Base-by-base conservation (phyloP, 2,329 filamentous ascomycete genomes). In the Neofusicoccum ribis region DNA sequence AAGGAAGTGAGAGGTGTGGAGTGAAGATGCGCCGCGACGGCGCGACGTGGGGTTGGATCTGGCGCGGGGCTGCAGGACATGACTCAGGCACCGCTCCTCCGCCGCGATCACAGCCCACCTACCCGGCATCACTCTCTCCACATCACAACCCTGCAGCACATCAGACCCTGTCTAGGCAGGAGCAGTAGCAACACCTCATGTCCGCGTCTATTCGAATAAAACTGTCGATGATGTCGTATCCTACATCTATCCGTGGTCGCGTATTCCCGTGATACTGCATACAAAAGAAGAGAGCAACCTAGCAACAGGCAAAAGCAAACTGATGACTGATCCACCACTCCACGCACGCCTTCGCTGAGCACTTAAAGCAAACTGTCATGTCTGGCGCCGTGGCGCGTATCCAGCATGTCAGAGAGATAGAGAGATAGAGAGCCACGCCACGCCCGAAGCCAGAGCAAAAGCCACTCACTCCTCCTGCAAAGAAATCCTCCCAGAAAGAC, bases 241-340 rank as follows among this genome's bases (percentile, higher is more conserved):
- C n/a, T 60, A 60, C 56, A 60, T 60, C 56, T 47, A 60, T 47
- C 43, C 56, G 17, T 60, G 56, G 31, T 60, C 56, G 56, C 43
- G 56, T 60, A 37, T 60, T 37, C 43, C 56, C 56, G 56, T 60
- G 41, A 60, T 31, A 47, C 27, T 44, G 20, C 17, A 5, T 31
- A 31, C 20, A 5, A 17, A 46, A 46, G 14, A 59, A 31, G 23
- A 44, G 15, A 31, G 23, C 23, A 11, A 14, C 6, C 23, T 14
- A 50, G 47, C 12, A 50, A 34, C 12, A 3, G 27, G 27, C 23
- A 50, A 31, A 50, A 34, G 23, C 14, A 31, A 44, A 59, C 52
- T 20, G 20, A 56, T 56, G 17, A 58, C 4, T 11, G 17, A 27
- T 43, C 36, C 17, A 43, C 54, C 54, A 36, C 54, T 43, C 54